A percentile compares a stretch with the other conserved stretches of the same genome.
These are phyloP conservation scores for Byssothecium circinans DNA, from an alignment of 2,329 filamentous ascomycete genomes.

Conservation along the genomic window DNA sequence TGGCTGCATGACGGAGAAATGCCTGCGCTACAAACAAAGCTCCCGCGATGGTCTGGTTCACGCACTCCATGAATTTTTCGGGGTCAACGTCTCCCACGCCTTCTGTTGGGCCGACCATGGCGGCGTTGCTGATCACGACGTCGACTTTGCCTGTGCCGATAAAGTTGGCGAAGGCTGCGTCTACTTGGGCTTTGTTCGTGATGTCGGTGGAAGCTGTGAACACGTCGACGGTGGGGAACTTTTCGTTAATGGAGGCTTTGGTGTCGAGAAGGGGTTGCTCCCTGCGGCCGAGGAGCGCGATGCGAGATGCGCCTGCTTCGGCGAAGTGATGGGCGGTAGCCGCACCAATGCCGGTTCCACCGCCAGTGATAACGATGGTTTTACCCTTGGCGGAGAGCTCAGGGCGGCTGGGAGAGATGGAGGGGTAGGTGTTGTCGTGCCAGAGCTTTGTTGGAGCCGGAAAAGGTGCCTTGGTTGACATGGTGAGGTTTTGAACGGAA, in stretches of 20 bases:
- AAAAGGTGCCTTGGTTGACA: conserved; percentile 35
- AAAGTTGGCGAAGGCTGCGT: conserved; percentile 19
- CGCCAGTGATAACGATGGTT: conserved; percentile 43
- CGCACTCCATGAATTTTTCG: conserved; percentile 12
- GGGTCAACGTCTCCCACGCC: conserved; percentile 8
- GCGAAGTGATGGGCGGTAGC: conserved; percentile 50
- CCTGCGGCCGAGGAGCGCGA: conserved; percentile 50
- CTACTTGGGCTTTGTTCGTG: conserved; percentile 18
- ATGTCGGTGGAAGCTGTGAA: conserved; percentile 19
- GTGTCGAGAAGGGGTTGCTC: conserved; percentile 37
- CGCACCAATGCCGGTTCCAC: conserved; percentile 50
- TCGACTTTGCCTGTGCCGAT: conserved; percentile 25
- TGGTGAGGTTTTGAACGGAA: conserved; percentile 5
- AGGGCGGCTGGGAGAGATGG: conserved; percentile 35
- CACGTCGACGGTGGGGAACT: conserved; percentile 16
- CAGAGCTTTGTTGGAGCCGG: conserved; percentile 24
- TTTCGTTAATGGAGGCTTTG: conserved; percentile 33
- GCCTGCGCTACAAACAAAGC: conserved; percentile 21
- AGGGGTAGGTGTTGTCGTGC: conserved; percentile 21
- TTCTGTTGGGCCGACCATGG: conserved; percentile 6
- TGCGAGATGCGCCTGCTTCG: conserved; percentile 47
- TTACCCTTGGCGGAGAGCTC: conserved; percentile 29
- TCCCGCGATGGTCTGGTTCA: conserved; percentile 20
- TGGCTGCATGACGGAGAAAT: conserved; percentile 22
- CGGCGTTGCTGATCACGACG: conserved; percentile 28